Evolutionary conservation across 179 eudicot genomes (phyloP).

Genomic region (Silene vulgaris): DNA sequence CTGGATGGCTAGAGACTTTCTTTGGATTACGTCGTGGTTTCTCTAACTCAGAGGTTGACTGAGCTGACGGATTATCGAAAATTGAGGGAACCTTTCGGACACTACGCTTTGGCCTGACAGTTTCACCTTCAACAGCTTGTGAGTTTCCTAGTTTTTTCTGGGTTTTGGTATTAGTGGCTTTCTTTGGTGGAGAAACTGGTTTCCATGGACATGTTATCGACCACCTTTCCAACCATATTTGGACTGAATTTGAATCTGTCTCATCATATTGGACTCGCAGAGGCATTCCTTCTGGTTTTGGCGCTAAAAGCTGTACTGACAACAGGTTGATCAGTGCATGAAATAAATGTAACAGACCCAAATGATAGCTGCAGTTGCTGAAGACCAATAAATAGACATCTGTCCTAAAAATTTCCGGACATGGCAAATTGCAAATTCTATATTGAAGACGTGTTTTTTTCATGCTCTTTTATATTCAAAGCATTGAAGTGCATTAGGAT

Average conservation of each 20-base stretch:
- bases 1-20: constrained; percentile 46
- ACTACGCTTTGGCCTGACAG: constrained; percentile 57
- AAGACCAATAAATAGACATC: background rate
- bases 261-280: constrained; percentile 65
- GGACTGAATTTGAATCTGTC: constrained; percentile 36
- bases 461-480: background rate
- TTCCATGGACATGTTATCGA: constrained; percentile 42
- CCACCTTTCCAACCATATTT: constrained; percentile 46
- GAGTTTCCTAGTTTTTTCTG: constrained; percentile 49
- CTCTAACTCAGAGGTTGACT: constrained; percentile 46
- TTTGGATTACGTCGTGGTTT: constrained; percentile 56
- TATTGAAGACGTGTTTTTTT: background rate
- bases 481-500: background rate
- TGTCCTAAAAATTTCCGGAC: background rate
- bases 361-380: background rate
- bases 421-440: background rate
- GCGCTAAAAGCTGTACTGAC: constrained; percentile 56
- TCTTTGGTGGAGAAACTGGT: constrained; percentile 39
- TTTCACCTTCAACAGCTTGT: constrained; percentile 46
- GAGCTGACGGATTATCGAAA: constrained; percentile 36
- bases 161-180: constrained; percentile 31
- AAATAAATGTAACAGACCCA: constrained; percentile 1
- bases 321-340: constrained; percentile 12
- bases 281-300: constrained; percentile 60
- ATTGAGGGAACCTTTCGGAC: constrained; percentile 47